Conservation (phyloP, 371 early-diverging fungal genomes). For the Mortierella sp. region DNA sequence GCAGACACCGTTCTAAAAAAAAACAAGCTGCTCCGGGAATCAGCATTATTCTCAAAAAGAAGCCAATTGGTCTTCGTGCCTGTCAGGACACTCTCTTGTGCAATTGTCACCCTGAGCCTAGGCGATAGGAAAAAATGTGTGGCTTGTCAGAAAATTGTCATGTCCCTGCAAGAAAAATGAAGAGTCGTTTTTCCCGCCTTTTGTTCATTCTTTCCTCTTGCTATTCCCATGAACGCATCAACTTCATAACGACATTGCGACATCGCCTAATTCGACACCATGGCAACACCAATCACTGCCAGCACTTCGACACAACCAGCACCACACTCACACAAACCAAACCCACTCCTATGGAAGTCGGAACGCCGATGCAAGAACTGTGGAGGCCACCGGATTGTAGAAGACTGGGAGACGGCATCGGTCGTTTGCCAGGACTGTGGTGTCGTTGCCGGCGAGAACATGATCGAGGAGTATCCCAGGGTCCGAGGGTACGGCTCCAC, state of each 20-base stretch:
- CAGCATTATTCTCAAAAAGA: no score
- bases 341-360: not conserved
- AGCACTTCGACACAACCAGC: not conserved
- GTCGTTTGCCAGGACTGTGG: conserved; percentile 6
- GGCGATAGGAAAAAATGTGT: no score
- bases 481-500: not conserved
- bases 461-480: not conserved
- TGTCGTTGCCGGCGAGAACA: not conserved
- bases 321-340: not conserved
- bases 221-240: not conserved
- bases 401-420: not conserved
- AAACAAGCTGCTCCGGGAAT: no score
- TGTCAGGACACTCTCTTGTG: no score
- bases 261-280: not conserved
- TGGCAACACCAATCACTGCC: not conserved
- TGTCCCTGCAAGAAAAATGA: no score
- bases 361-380: not conserved
- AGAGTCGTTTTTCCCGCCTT: no score
- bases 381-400: not conserved
- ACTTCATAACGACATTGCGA: not conserved
- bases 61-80: no score
- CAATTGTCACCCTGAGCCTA: no score
- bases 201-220: not conserved
- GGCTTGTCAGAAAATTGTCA: not conserved
- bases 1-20: no score